A percentile compares a stretch with the other conserved stretches of the same genome.
These are phyloP conservation scores for Tetrahymena elliotti DNA, from an alignment of 73 alveolate species.

Conservation along the genomic window DNA sequence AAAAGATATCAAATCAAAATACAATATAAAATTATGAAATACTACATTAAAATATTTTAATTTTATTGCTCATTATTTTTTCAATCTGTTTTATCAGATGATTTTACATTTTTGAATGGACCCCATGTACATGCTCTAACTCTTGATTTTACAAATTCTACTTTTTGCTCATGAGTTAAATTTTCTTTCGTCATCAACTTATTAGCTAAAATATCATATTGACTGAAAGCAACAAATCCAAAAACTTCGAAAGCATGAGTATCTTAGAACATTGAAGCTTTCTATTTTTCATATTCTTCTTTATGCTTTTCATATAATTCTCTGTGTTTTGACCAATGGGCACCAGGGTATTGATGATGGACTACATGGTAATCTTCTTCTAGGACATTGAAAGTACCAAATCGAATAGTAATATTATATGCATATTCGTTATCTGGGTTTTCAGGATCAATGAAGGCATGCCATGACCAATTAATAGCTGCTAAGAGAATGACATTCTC, in stretches of 20 bases:
- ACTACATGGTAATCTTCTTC: slow-evolving; percentile 17
- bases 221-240: not conserved
- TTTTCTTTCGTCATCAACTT: not conserved
- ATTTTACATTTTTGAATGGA: not conserved
- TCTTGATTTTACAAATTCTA: not conserved
- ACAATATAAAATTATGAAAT: not conserved
- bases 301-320: not conserved
- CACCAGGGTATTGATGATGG: not conserved
- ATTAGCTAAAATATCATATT: not conserved
- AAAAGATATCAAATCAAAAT: not conserved
- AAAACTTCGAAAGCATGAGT: not conserved
- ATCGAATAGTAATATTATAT: not conserved
- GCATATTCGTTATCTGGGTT: slow-evolving; percentile 2
- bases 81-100: not conserved
- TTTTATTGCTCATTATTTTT: not conserved
- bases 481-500: not conserved
- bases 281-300: not conserved
- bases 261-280: not conserved
- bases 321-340: not conserved
- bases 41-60: not conserved
- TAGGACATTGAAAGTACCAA: not conserved
- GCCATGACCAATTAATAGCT: not conserved
- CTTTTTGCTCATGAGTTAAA: not conserved
- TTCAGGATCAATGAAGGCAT: slow-evolving; percentile 1
- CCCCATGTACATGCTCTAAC: not conserved